phyloP scores from a whole-genome alignment of 2,329 filamentous ascomycete species.

The Leptographium procerum region DNA sequence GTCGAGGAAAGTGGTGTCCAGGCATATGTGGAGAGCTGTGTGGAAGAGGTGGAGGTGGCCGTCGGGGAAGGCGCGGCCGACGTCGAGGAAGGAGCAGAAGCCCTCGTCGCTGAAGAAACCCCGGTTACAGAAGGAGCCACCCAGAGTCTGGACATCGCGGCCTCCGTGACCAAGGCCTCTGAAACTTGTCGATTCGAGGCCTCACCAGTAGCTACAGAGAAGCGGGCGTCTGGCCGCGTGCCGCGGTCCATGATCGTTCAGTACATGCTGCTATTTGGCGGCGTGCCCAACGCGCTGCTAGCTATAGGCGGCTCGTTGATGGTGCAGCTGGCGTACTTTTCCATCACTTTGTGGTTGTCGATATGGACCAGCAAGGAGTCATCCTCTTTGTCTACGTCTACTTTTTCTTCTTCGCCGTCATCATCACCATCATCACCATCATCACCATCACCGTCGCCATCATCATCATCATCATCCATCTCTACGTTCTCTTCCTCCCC shows the following conservation, averaged over 20 bases:
- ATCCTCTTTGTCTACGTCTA: not conserved
- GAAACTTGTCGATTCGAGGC: not conserved
- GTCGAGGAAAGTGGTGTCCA: too few species aligned
- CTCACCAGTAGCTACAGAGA: not conserved
- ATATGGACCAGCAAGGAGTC: constrained; percentile 9
- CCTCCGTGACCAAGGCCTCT: not conserved
- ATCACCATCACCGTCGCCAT: not conserved
- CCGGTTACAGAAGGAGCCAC: not conserved
- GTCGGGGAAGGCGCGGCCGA: not conserved
- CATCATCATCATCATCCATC: too few species aligned
- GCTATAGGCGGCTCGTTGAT: constrained; percentile 10
- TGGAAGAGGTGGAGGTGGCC: not conserved
- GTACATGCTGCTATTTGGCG: constrained; percentile 15
- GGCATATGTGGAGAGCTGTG: not conserved
- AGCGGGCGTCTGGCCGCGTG: not conserved
- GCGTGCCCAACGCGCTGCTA: constrained; percentile 7
- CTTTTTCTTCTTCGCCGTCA: not conserved
- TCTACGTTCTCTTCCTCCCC: too few species aligned
- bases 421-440: not conserved
- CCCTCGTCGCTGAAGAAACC: not conserved
- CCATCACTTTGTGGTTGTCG: constrained; percentile 14
- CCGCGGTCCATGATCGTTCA: constrained; percentile 7
- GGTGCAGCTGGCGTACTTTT: constrained; percentile 15
- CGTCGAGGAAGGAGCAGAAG: not conserved
- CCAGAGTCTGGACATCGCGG: not conserved